Evolutionary conservation across 108 stramenopile genomes (phyloP).

Genomic region (Skeletonema costatum): DNA sequence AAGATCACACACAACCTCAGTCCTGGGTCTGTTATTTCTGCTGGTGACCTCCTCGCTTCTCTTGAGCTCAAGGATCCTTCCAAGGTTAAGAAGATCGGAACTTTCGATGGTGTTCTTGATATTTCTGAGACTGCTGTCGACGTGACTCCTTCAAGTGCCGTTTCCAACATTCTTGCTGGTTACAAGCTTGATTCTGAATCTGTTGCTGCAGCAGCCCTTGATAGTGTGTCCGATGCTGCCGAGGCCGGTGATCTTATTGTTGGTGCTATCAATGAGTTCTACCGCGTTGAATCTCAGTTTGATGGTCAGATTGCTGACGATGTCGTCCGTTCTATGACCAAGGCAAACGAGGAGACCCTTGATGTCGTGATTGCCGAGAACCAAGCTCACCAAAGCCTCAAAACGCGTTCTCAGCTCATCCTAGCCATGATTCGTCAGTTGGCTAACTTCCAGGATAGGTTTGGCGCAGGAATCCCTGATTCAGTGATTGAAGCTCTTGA

Average conservation of each 20-base stretch:
- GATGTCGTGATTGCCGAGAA: constrained; percentile 82
- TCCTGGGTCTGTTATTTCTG: constrained; percentile 93
- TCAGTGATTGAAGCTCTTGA: constrained; percentile 65
- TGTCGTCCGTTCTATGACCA: constrained; percentile 86
- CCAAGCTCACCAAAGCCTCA: constrained; percentile 79
- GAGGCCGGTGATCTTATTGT: constrained; percentile 65
- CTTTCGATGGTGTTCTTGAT: constrained; percentile 82
- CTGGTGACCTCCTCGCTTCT: constrained; percentile 95
- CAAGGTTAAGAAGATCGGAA: constrained; percentile 93
- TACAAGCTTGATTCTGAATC: constrained; percentile 69
- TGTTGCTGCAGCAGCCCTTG: constrained; percentile 57
- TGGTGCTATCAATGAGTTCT: constrained; percentile 75
- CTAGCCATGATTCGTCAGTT: constrained; percentile 81
- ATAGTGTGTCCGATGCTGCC: constrained; percentile 44
- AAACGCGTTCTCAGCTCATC: constrained; percentile 51
- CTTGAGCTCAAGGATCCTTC: constrained; percentile 94
- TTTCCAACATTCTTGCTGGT: constrained; percentile 78
- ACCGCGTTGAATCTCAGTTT: constrained; percentile 88
- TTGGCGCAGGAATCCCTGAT: constrained; percentile 58
- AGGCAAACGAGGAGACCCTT: constrained; percentile 79
- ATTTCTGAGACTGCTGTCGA: constrained; percentile 40
- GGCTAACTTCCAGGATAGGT: constrained; percentile 75
- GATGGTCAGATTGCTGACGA: constrained; percentile 84
- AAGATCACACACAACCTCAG: constrained; percentile 91
- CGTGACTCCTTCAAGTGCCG: constrained; percentile 48